Base-by-base conservation (phyloP, 2,329 filamentous ascomycete genomes). In the Massarina eburnea region DNA sequence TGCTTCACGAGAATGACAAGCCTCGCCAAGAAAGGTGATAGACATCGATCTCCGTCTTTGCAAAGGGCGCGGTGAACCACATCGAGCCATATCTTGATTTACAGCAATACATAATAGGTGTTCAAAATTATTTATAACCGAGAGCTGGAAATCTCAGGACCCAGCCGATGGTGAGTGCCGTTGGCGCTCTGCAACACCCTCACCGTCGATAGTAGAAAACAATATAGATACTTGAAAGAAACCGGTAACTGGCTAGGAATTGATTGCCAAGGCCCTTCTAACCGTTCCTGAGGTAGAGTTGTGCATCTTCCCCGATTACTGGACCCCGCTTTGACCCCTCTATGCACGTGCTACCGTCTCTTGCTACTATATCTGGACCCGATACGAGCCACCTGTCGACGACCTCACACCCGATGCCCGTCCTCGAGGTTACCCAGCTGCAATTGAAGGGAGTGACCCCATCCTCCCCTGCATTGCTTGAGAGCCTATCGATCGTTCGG, bases 391-490 rank as follows among this genome's bases (percentile, higher is more conserved):
- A 27, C 39, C 32, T 9, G 24, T 35, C 34, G 29, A 54, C n/a
- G n/a, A 22, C 42, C 45, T 45, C 47, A 48, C 45, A 34, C 36
- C 33, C 43, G 36, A 65, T 66, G 64, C 48, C 58, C 27, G 55
- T 63, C 20, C 51, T 64, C 40, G 59, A 67, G 41, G 49, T 61
- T 20, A 63, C 57, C 37, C 59, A 63, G 47, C 52, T 68, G 17
- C 57, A 54, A 39, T 45, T 62, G 41, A 61, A 53, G 36, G 58
- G 54, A 22, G 33, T 61, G 27, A 27, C 46, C 17, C 57, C 50
- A 14, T 22, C 49, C 38, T 55, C 61, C 44, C 49, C 53, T 37
- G 33, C 48, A 20, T 41, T 67, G 43, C 58, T 67, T 34, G 34
- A 59, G 36, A 62, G 45, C 55, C 61, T 67, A 45, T 65, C 64